phyloP scores from a whole-genome alignment of 768 basidiomycete genomes.

The Cyclocybe cylindracea region DNA sequence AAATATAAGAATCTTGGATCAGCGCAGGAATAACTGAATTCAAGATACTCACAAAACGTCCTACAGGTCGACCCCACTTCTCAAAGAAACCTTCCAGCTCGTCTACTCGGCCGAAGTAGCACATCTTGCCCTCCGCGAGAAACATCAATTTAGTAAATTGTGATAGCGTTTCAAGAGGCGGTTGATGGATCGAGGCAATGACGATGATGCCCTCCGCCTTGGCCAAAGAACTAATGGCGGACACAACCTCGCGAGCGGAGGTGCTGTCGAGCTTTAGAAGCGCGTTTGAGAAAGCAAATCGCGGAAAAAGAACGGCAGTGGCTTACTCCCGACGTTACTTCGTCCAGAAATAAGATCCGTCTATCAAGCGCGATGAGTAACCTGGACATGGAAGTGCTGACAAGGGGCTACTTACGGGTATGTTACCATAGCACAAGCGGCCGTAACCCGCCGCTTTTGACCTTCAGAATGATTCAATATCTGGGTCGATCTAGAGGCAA shows the following conservation, averaged over 20 bases:
- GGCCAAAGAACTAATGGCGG: conserved; percentile 45
- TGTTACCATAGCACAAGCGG: conserved; percentile 58
- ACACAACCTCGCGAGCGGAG: conserved; percentile 42
- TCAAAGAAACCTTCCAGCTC: conserved; percentile 41
- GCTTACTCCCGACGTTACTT: conserved; percentile 54
- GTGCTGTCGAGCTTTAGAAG: conserved; percentile 47
- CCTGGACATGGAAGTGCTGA: not conserved
- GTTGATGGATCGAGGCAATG: conserved; percentile 70
- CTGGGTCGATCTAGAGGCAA: not conserved
- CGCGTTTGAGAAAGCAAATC: not conserved
- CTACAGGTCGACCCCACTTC: conserved; percentile 38
- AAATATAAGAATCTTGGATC: conserved; percentile 19
- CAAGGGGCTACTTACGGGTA: conserved; percentile 13
- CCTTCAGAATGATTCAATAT: conserved; percentile 27
- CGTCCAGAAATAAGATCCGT: conserved; percentile 62
- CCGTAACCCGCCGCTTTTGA: conserved; percentile 63
- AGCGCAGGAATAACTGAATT: too few species aligned
- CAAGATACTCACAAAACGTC: conserved; percentile 28
- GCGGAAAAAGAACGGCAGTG: not conserved
- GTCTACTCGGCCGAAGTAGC: conserved; percentile 43
- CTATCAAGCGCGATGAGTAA: conserved; percentile 18
- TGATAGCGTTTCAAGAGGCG: conserved; percentile 57
- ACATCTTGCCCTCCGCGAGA: conserved; percentile 51
- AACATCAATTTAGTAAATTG: conserved; percentile 63
- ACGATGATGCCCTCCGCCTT: conserved; percentile 52